Evolutionary conservation across 352 stramenopile species (phyloP).

Genomic region (Phytophthora ramorum): DNA sequence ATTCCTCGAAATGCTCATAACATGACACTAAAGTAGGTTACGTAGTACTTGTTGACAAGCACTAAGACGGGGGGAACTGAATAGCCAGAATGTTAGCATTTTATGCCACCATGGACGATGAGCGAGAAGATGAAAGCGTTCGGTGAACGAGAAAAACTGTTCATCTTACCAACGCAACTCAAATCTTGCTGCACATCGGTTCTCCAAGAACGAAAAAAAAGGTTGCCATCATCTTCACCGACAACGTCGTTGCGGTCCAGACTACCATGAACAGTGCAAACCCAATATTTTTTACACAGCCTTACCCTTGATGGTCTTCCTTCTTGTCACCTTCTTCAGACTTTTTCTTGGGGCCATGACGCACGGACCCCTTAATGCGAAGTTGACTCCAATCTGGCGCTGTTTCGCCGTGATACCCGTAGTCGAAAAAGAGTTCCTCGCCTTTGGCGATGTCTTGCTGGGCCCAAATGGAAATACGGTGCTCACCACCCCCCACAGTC

Average conservation of each 20-base stretch:
- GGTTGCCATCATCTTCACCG: not conserved
- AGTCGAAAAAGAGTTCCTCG: constrained; percentile 78
- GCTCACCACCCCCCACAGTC: constrained; percentile 77
- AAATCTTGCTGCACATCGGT: not conserved
- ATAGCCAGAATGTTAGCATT: too few relatives aligned
- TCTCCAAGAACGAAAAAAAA: not conserved
- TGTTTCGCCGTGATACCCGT: constrained; percentile 67
- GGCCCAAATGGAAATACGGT: constrained; percentile 94
- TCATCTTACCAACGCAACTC: not conserved
- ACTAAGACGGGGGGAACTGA: too few relatives aligned
- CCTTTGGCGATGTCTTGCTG: constrained; percentile 87
- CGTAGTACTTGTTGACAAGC: not conserved
- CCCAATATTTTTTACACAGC: not conserved
- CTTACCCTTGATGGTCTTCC: constrained; percentile 24
- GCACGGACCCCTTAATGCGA: constrained; percentile 46
- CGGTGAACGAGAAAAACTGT: not conserved
- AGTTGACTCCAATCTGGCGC: constrained; percentile 73
- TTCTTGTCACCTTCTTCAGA: constrained; percentile 31
- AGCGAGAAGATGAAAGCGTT: too few relatives aligned
- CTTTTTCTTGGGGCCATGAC: constrained; percentile 29
- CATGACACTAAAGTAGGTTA: too few relatives aligned
- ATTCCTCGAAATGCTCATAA: too few relatives aligned
- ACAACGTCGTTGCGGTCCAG: not conserved
- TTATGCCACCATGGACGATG: too few relatives aligned
- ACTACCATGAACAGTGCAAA: not conserved